Conservation (phyloP, 2,329 filamentous ascomycete species). For the Fusarium armeniacum region DNA sequence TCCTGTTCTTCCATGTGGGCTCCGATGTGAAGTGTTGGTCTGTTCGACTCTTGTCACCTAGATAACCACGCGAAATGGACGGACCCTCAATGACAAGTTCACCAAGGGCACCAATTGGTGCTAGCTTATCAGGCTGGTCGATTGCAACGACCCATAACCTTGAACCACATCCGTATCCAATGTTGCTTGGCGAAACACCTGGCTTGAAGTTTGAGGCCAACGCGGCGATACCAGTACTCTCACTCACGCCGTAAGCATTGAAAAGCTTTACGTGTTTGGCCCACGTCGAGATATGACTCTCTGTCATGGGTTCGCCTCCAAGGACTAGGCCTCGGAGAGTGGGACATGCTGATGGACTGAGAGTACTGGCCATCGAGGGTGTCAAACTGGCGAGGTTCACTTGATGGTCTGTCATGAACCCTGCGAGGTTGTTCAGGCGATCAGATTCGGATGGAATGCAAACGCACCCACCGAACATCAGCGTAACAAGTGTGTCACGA, state of each 20-base stretch:
- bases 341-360: not conserved
- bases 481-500: slow-evolving; percentile 1
- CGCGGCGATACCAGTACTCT: slow-evolving; percentile 12
- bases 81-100: slow-evolving; percentile 10
- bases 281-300: slow-evolving; percentile 9
- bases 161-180: slow-evolving; percentile 10
- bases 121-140: slow-evolving; percentile 5
- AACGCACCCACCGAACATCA: slow-evolving; percentile 3
- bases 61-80: slow-evolving; percentile 4
- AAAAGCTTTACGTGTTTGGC: slow-evolving; percentile 10
- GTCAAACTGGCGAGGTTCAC: slow-evolving; percentile 6
- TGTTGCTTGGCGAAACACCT: slow-evolving; percentile 1
- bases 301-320: slow-evolving; percentile 11
- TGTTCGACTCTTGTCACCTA: not conserved
- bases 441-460: slow-evolving; percentile 6
- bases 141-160: slow-evolving; percentile 3
- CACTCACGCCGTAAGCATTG: slow-evolving; percentile 15
- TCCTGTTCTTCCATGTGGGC: not conserved
- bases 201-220: not conserved
- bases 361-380: slow-evolving; percentile 10
- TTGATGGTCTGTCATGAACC: not conserved
- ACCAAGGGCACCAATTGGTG: slow-evolving; percentile 7
- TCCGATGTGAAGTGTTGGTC: not conserved
- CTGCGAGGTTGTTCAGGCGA: slow-evolving; percentile 6
- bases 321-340: slow-evolving; percentile 1